Conservation (phyloP, 306 rosid genomes). For the Ammopiptanthus mongolicus region DNA sequence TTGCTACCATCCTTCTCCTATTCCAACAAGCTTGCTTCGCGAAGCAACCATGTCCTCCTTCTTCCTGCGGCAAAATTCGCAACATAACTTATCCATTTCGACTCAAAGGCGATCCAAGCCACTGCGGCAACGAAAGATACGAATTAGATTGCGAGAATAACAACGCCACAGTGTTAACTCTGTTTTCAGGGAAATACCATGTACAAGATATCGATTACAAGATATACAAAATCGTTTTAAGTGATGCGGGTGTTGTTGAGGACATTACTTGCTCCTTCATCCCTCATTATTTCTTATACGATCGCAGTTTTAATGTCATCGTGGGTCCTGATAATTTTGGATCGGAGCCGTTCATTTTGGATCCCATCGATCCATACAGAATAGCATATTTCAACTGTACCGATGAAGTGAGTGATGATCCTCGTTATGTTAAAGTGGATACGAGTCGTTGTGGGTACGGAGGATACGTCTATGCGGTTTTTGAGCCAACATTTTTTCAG, state of each 20-base stretch:
- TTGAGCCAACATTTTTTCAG: neutral
- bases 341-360: conserved; percentile 8
- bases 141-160: conserved; percentile 13
- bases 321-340: neutral
- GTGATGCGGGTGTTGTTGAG: conserved; percentile 9
- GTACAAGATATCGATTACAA: conserved; percentile 11
- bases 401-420: neutral
- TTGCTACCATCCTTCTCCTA: neutral
- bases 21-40: neutral
- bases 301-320: neutral
- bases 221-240: neutral
- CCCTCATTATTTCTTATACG: conserved; percentile 13
- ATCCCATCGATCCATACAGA: neutral
- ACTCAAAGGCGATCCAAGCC: conserved; percentile 10
- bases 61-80: conserved; percentile 22
- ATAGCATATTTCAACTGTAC: conserved; percentile 18
- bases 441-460: neutral
- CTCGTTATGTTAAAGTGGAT: neutral
- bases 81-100: conserved; percentile 24
- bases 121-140: conserved; percentile 20
- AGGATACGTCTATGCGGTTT: conserved; percentile 9
- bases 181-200: neutral
- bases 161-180: neutral
- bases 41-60: conserved; percentile 4
- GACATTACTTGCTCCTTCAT: conserved; percentile 9